Conservation (phyloP, 108 stramenopile genomes). For the Fistulifera pelliculosa region DNA sequence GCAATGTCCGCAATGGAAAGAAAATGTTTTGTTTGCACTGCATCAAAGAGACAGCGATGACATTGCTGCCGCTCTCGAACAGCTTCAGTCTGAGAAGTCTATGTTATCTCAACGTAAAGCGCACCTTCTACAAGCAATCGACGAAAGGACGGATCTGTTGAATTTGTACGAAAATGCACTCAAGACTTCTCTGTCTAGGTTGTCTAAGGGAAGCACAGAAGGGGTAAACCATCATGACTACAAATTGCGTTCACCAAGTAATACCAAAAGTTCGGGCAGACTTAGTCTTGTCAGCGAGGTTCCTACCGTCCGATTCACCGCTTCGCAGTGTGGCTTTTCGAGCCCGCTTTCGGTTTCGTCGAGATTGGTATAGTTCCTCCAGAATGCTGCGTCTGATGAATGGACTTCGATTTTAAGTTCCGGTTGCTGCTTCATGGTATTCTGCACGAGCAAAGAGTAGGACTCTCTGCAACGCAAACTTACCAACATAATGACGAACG, state of each 20-base stretch:
- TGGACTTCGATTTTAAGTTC: no score
- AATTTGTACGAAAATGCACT: conserved; percentile 21
- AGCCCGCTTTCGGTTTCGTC: not conserved
- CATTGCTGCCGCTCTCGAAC: conserved; percentile 20
- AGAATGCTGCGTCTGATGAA: not conserved
- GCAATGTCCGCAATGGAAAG: conserved; percentile 38
- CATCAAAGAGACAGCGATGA: conserved; percentile 18
- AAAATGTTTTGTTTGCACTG: conserved; percentile 35
- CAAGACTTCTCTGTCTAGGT: conserved; percentile 12
- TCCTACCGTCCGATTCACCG: not conserved
- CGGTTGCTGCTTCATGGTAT: no score
- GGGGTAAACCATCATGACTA: not conserved
- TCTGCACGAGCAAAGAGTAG: no score
- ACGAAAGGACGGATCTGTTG: conserved; percentile 13
- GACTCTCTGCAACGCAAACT: no score
- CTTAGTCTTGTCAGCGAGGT: not conserved
- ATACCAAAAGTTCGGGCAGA: not conserved
- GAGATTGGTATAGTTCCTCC: not conserved
- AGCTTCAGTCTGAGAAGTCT: conserved; percentile 11
- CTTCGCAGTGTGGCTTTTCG: not conserved
- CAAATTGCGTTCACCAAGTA: not conserved
- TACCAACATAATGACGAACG: no score
- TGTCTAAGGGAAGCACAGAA: not conserved
- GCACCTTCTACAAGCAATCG: conserved; percentile 14
- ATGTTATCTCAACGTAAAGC: conserved; percentile 10